Base-by-base conservation (phyloP, 352 stramenopile species). In the Blastocystis sp. region DNA sequence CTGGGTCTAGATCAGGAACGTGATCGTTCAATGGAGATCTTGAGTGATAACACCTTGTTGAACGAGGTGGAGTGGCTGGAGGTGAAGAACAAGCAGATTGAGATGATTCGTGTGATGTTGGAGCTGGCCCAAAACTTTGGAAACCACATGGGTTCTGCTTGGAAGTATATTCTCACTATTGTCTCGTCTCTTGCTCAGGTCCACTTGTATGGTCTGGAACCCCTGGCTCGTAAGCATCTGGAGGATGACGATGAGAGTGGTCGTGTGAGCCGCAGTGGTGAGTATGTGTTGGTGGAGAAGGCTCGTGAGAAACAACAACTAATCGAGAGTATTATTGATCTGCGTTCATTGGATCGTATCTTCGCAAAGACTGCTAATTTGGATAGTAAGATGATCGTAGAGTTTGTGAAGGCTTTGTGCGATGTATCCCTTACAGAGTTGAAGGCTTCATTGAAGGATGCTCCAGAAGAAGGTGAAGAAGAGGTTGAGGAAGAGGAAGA, bases 121-220 rank as follows among this genome's bases (percentile, higher is more conserved):
- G 95, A 92, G 12, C 96, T 99, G 89, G 96, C 95, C 9, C 92
- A 98, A 11, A 95, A 96, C 86, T 95, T 98, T 88, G 95, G 95
- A 52, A 96, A 98, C 89, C 96, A 97, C 88, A 91, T 99, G 14
- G 93, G 93, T 29, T 95, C 98, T 86, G 96, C 93, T 57, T 99
- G 97, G 97, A 91, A 90, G 39, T 90, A 90, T 43, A 95, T 98
- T 69, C 89, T 99, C 29, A 94, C 96, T 88, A 97, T 94, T 88
- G 95, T 99, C 77, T 98, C 94, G 3, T 95, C 98, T 89, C 91
- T 99, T 39, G 95, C 95, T n/a, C 92, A 96, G 29, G 92, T 99
- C 21, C 93, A 98, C 88, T 94, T 97, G 1, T 94, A 88, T 37
- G 80, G 88, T 27, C 37, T 61, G 19, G 46, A 89, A 51, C 59